These are phyloP conservation scores for Discostella stelligeroides DNA, from an alignment of 108 stramenopile species.

Conservation along the genomic window DNA sequence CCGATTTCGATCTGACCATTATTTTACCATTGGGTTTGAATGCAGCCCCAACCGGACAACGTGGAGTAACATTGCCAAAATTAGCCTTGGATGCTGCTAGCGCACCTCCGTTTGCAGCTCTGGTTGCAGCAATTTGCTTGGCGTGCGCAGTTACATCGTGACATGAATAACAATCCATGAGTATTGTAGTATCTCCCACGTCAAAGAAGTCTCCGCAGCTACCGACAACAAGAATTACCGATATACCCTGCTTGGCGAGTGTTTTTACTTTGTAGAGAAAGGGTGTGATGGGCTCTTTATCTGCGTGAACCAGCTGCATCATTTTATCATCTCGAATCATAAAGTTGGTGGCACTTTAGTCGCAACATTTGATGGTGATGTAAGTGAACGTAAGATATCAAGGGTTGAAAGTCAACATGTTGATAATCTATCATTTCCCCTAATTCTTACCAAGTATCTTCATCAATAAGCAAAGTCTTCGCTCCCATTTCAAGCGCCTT, in stretches of 20 bases:
- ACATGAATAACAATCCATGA: conserved; percentile 91
- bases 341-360: conserved; percentile 77
- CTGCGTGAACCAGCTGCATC: conserved; percentile 88
- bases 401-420: conserved; percentile 29
- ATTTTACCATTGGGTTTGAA: conserved; percentile 78
- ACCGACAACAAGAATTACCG: conserved; percentile 91
- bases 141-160: conserved; percentile 84
- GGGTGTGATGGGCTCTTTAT: conserved; percentile 96
- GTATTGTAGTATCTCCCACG: conserved; percentile 89
- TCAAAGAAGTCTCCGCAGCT: conserved; percentile 96
- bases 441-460: conserved; percentile 84
- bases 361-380: not conserved
- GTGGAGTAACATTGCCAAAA: conserved; percentile 57
- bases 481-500: conserved; percentile 88
- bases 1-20: conserved; percentile 47
- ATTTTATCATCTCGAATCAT: conserved; percentile 96
- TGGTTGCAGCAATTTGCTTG: conserved; percentile 70
- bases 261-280: conserved; percentile 87
- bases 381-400: not conserved
- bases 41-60: conserved; percentile 51
- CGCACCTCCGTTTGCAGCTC: conserved; percentile 31
- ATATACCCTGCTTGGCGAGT: conserved; percentile 77
- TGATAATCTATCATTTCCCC: not conserved
- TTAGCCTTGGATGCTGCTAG: conserved; percentile 36
- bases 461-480: conserved; percentile 90